Evolutionary conservation across 1,284 basidiomycete genomes (phyloP).

Genomic region (Pholiota adiposa): DNA sequence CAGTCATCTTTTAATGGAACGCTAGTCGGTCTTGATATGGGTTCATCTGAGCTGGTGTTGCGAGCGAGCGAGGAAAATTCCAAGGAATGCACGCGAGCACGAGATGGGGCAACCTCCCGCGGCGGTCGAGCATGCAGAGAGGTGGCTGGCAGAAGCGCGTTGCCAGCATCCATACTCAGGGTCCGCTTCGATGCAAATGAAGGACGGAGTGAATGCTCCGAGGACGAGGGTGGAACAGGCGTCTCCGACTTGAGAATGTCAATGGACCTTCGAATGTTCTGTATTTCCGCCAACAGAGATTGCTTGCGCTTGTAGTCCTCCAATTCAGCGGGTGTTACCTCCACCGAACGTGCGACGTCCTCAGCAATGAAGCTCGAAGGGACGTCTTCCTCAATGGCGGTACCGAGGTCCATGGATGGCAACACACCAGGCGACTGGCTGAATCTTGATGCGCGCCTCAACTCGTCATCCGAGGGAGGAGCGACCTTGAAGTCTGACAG

Average conservation of each 20-base stretch:
- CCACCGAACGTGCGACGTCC: conserved; percentile 38
- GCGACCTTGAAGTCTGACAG: conserved; percentile 75
- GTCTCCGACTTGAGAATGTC: conserved; percentile 72
- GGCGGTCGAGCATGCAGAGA: conserved; percentile 66
- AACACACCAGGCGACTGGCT: conserved; percentile 61
- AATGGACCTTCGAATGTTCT: conserved; percentile 77
- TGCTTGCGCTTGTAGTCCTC: conserved; percentile 70
- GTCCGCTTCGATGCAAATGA: conserved; percentile 70
- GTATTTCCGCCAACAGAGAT: conserved; percentile 74
- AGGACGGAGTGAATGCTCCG: conserved; percentile 64
- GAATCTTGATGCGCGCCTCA: conserved; percentile 51
- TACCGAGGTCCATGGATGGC: conserved; percentile 74
- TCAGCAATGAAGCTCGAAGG: conserved; percentile 67
- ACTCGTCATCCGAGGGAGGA: conserved; percentile 60
- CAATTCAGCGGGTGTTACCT: conserved; percentile 47
- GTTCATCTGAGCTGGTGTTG: conserved; percentile 46
- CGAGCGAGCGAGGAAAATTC: conserved; percentile 56
- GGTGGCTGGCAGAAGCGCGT: conserved; percentile 44
- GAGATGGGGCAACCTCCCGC: conserved; percentile 67
- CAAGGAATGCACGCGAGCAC: conserved; percentile 70
- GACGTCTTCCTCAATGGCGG: conserved; percentile 72
- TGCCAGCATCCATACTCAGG: conserved; percentile 64
- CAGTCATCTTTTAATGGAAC: conserved; percentile 72
- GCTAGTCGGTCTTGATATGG: conserved; percentile 71
- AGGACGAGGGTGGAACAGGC: conserved; percentile 57